Evolutionary conservation across 1,284 basidiomycete genomes (phyloP).

Genomic region (Tremellales sp.): DNA sequence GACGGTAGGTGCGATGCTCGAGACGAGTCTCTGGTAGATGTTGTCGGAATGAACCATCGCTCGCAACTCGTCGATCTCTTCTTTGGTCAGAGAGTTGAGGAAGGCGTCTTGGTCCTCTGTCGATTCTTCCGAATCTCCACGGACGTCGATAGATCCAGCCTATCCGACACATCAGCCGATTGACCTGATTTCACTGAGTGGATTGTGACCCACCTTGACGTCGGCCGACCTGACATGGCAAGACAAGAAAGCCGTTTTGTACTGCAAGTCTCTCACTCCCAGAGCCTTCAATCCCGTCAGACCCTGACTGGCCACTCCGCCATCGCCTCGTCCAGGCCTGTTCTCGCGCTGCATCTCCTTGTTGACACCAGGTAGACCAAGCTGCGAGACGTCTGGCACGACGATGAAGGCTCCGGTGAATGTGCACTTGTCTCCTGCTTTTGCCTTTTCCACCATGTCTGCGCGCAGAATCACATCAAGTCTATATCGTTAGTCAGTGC

Average conservation of each 20-base stretch:
- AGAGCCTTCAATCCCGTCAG: constrained; percentile 91
- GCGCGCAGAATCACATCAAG: constrained; percentile 93
- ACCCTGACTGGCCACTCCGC: constrained; percentile 74
- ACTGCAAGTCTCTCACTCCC: constrained; percentile 92
- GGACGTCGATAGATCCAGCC: constrained; percentile 71
- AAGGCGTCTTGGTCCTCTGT: constrained; percentile 73
- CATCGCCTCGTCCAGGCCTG: constrained; percentile 60
- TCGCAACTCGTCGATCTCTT: constrained; percentile 91
- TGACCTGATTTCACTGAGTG: not conserved
- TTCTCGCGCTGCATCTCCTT: constrained; percentile 87
- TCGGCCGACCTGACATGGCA: constrained; percentile 54
- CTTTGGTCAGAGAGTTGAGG: constrained; percentile 80
- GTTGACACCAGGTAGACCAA: constrained; percentile 92
- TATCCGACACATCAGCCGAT: constrained; percentile 44
- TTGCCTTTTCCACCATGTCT: constrained; percentile 94
- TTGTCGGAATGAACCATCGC: constrained; percentile 89
- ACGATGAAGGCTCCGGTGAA: constrained; percentile 99
- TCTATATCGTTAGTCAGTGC: constrained; percentile 40
- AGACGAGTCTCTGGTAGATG: constrained; percentile 90
- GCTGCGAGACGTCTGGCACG: constrained; percentile 94
- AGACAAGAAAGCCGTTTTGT: constrained; percentile 97
- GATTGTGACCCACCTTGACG: not conserved
- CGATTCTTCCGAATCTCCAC: constrained; percentile 75
- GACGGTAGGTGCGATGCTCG: constrained; percentile 94
- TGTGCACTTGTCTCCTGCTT: constrained; percentile 97